phyloP scores from a whole-genome alignment of 2,329 filamentous ascomycete species.

The Chaetomiaceae sp. region DNA sequence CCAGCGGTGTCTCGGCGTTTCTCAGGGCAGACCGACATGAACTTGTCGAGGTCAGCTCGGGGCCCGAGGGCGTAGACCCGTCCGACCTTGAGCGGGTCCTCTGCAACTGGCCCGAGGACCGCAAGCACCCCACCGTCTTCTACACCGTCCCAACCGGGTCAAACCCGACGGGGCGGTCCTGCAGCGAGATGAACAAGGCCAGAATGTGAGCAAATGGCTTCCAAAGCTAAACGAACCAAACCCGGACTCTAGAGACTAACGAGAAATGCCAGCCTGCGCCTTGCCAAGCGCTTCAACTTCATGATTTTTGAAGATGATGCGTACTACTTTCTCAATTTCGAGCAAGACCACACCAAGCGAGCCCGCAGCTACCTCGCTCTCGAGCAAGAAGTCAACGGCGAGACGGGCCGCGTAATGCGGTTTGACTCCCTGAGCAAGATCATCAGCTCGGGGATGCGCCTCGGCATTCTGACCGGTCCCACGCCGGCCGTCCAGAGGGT shows the following conservation, averaged over 20 bases:
- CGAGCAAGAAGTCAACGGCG: constrained; percentile 14
- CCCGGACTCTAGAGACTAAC: too few species aligned
- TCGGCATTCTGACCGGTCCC: constrained; percentile 14
- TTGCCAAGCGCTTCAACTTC: constrained; percentile 11
- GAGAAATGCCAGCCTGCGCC: constrained; percentile 11
- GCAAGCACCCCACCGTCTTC: not conserved
- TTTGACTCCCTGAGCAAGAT: constrained; percentile 21
- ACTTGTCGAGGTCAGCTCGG: not conserved
- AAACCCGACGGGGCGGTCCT: constrained; percentile 3
- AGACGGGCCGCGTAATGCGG: constrained; percentile 16
- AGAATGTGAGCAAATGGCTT: not conserved
- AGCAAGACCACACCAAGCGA: constrained; percentile 9
- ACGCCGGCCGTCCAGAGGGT: constrained; percentile 3
- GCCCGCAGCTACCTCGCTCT: constrained; percentile 14
- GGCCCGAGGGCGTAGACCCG: not conserved
- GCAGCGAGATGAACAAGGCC: constrained; percentile 6
- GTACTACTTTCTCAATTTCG: constrained; percentile 18
- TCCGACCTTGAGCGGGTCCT: constrained; percentile 1
- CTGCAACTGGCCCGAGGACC: not conserved
- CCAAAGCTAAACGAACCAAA: too few species aligned
- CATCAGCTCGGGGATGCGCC: constrained; percentile 17
- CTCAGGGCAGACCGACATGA: constrained; percentile 3
- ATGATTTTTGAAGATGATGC: constrained; percentile 11
- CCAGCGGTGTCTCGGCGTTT: constrained; percentile 2
- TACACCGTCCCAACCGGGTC: constrained; percentile 7